phyloP scores from a whole-genome alignment of 352 stramenopile genomes.

The Aphanomyces astaci region DNA sequence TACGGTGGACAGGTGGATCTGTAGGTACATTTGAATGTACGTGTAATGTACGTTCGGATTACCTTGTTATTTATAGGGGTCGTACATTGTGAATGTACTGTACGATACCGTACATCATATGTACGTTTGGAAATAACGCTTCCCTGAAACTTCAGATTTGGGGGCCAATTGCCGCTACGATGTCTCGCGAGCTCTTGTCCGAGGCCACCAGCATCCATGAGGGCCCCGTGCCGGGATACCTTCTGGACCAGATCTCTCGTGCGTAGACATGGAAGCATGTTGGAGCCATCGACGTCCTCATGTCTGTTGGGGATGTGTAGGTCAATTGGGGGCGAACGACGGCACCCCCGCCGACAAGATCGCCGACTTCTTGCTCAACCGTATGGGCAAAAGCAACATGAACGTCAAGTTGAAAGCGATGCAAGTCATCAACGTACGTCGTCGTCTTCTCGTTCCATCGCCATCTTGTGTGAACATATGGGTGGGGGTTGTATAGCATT shows the following conservation, averaged over 20 bases:
- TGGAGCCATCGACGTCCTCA: background rate
- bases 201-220: constrained; percentile 82
- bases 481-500: constrained; percentile 41
- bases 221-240: constrained; percentile 65
- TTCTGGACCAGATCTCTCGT: constrained; percentile 82
- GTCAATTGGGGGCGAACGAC: constrained; percentile 40
- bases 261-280: constrained; percentile 11
- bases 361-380: constrained; percentile 63
- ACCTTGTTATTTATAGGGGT: no score
- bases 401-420: constrained; percentile 81
- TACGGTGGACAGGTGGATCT: background rate
- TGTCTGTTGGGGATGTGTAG: constrained; percentile 27
- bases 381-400: constrained; percentile 73
- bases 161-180: constrained; percentile 25
- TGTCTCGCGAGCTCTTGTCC: constrained; percentile 72
- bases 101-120: no score
- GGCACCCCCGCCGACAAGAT: constrained; percentile 55
- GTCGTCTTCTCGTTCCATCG: background rate
- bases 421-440: constrained; percentile 72
- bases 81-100: background rate
- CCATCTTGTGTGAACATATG: background rate
- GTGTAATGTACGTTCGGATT: no score
- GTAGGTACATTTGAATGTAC: no score
- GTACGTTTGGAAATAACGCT: background rate
- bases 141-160: constrained; percentile 2